Percentiles rank a stretch among this genome's conserved stretches.
Evolutionary conservation across 2,329 filamentous ascomycete species (phyloP).

Genomic region (Fusarium newnesense): DNA sequence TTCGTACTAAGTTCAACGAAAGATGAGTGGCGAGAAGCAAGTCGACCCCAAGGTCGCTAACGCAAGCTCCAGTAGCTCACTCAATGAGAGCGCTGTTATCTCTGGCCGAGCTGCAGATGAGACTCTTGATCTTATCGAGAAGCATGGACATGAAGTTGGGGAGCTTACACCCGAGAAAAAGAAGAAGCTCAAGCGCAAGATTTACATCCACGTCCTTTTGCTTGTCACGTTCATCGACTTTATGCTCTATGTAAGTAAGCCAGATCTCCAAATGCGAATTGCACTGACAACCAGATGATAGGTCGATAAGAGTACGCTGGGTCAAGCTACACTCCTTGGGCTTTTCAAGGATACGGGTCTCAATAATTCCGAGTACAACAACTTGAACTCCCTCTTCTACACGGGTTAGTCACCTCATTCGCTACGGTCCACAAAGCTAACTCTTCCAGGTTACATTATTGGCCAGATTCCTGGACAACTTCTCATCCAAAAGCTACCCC

Average conservation of each 20-base stretch:
- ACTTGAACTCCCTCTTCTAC: slow-evolving; percentile 4
- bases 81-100: neutral
- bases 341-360: slow-evolving; percentile 1
- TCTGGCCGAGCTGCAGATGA: slow-evolving; percentile 1
- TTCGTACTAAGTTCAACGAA: neutral
- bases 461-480: neutral
- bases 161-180: neutral
- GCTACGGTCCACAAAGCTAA: neutral
- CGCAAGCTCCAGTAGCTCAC: neutral
- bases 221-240: slow-evolving; percentile 3
- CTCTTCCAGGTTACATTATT: neutral
- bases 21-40: neutral
- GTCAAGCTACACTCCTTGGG: neutral
- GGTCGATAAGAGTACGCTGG: neutral
- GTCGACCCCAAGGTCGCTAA: neutral
- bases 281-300: accelerated
- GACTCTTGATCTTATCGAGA: neutral
- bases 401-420: neutral
- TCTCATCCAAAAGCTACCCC: neutral
- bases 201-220: neutral
- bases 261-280: too few relatives aligned
- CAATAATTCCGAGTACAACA: slow-evolving; percentile 1
- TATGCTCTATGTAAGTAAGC: neutral
- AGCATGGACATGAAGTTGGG: neutral
- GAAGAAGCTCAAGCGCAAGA: slow-evolving; percentile 3